A percentile compares a stretch with the other conserved stretches of the same genome.
phyloP scores from a whole-genome alignment of 352 stramenopile genomes.

The Globisporangium sylvaticum region DNA sequence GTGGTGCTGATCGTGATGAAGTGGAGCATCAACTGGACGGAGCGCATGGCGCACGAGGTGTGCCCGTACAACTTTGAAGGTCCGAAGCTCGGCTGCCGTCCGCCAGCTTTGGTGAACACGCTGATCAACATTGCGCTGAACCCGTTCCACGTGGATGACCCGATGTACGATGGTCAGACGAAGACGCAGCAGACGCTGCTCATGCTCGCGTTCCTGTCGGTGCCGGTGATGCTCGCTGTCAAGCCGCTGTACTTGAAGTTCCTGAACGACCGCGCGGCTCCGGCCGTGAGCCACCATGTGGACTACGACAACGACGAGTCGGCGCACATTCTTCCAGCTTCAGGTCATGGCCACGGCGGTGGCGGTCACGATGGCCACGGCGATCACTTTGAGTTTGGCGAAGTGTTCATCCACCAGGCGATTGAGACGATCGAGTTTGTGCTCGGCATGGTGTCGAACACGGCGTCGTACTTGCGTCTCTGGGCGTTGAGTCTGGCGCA shows the following conservation, averaged over 20 bases:
- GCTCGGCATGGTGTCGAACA: slow-evolving; percentile 99
- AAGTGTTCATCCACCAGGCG: slow-evolving; percentile 98
- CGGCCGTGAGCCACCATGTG: slow-evolving; percentile 63
- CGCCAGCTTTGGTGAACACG: slow-evolving; percentile 97
- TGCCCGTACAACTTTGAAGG: slow-evolving; percentile 94
- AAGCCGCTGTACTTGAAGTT: slow-evolving; percentile 93
- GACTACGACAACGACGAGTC: slow-evolving; percentile 78
- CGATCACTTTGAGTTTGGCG: slow-evolving; percentile 93
- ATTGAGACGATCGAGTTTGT: slow-evolving; percentile 99
- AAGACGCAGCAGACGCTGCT: slow-evolving; percentile 89
- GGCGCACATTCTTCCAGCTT: slow-evolving; percentile 43
- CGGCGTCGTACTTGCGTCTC: slow-evolving; percentile 98
- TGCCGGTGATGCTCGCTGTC: slow-evolving; percentile 94
- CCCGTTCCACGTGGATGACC: slow-evolving; percentile 91
- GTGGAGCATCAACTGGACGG: slow-evolving; percentile 98
- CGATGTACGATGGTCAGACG: slow-evolving; percentile 94
- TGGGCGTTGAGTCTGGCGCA: slow-evolving; percentile 98
- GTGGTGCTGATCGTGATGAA: slow-evolving; percentile 98
- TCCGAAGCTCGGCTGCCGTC: slow-evolving; percentile 92
- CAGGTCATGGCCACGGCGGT: slow-evolving; percentile 33
- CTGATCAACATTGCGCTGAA: slow-evolving; percentile 98
- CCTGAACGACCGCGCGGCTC: slow-evolving; percentile 55
- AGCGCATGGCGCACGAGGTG: slow-evolving; percentile 88
- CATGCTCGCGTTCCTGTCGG: slow-evolving; percentile 91
- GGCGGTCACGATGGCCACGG: slow-evolving; percentile 34